phyloP scores from a whole-genome alignment of 1,284 basidiomycete genomes.

The Tilletia caries region DNA sequence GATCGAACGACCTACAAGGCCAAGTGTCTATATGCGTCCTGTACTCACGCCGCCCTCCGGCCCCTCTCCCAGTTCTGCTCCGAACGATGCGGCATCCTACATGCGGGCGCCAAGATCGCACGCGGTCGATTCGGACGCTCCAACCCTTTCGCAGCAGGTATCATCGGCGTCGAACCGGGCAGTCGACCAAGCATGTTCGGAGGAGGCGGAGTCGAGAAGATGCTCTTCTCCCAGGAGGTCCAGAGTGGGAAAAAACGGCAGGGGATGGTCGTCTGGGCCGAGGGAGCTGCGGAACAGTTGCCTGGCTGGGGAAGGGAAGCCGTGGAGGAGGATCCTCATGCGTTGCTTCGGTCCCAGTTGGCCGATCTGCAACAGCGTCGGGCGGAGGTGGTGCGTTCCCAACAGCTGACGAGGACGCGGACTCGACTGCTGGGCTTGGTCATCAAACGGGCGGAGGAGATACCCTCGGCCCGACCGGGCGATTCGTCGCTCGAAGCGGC shows the following conservation, averaged over 20 bases:
- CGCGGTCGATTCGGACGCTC: constrained; percentile 10
- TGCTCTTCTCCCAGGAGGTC: constrained; percentile 6
- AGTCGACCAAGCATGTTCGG: constrained; percentile 10
- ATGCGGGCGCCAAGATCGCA: constrained; percentile 19
- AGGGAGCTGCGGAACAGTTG: not conserved
- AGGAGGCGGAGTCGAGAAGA: constrained; percentile 13
- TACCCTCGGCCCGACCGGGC: not conserved
- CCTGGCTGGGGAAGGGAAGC: not conserved
- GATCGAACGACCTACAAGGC: constrained; percentile 37
- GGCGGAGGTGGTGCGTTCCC: not conserved
- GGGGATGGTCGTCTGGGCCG: constrained; percentile 20
- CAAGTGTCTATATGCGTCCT: constrained; percentile 27
- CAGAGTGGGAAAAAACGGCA: constrained; percentile 15
- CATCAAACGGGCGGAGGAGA: not conserved
- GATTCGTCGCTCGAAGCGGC: not conserved
- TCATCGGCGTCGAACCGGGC: not conserved
- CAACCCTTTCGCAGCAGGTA: not conserved
- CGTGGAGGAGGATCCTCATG: not conserved
- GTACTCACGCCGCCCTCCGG: constrained; percentile 27
- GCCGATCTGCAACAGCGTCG: not conserved
- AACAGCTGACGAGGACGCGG: not conserved
- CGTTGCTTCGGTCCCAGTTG: not conserved
- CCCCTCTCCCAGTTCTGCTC: constrained; percentile 44
- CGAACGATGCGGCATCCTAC: constrained; percentile 34
- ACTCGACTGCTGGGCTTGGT: not conserved